Base-by-base conservation (phyloP, 805 yeast species). In the Huiozyma sinensis region DNA sequence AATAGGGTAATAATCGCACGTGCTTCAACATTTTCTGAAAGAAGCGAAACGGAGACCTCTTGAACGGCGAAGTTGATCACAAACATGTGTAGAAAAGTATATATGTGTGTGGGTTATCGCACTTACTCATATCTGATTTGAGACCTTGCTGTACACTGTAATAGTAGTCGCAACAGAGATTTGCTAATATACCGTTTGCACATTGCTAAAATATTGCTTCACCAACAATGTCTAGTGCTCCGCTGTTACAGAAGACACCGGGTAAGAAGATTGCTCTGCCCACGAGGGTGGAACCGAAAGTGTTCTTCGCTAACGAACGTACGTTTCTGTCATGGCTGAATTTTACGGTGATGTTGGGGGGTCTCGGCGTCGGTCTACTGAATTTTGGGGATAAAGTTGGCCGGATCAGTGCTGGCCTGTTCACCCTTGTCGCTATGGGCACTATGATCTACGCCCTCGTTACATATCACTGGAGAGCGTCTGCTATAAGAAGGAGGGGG, bases 381-480 rank as follows among this genome's bases (percentile, higher is more conserved):
- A 92, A 92, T 69, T 92, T 92, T 64, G 98, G 99, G 64, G 99
- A 92, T 68, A 75, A 77, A 48, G 77, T 90, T 38, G 97, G 97
- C 49, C 77, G 95, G 58, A 79, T 92, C 46, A 80, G 92, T 53
- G 97, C 99, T 38, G 92, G 90, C 5, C 71, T 92, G 45, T 92
- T 92, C 73, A 94, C 98, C 3, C 72, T 90, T 48, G 89, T 92
- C 44, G 95, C 98, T 50, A 90, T 92, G 97, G 87, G 85, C 51
- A 90, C 98, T 27, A 92, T 92, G 99, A 75, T 82, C 3, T 92
- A 92, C 58, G 98, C 99, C 1, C 74, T 92, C 49, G 75, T 87
- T 40, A 92, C 97, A 9, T 92, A 92, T 65, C 99, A 92, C 67
- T 94, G 98, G 98, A 85, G 99, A 72, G 98, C 98, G 1, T 87